Conservation (phyloP, 2,329 filamentous ascomycete species). For the Fusarium siculi region DNA sequence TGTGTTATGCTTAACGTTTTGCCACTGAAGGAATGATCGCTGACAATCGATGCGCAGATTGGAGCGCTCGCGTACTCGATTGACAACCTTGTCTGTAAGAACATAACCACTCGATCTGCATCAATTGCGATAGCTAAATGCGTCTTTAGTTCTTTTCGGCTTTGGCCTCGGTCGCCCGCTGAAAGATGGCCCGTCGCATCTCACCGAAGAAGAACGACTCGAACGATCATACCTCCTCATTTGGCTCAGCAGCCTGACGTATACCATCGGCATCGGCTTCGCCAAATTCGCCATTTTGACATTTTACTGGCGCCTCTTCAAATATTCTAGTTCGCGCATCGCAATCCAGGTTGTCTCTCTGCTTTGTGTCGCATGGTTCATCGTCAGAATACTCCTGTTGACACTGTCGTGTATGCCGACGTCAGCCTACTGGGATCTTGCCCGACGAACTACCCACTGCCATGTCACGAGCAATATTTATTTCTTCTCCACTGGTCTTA, state of each 20-base stretch:
- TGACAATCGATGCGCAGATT: background rate
- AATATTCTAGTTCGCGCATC: constrained; percentile 39
- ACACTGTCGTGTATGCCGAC: constrained; percentile 49
- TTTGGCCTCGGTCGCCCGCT: constrained; percentile 25
- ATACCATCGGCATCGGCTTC: constrained; percentile 39
- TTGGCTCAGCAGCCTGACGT: constrained; percentile 41
- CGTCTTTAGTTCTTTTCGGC: background rate
- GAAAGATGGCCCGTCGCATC: constrained; percentile 10
- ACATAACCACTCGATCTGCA: accelerated
- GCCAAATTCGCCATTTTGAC: constrained; percentile 44
- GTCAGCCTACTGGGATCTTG: constrained; percentile 47
- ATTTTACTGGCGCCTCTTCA: constrained; percentile 47
- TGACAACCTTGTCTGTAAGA: constrained; percentile 20
- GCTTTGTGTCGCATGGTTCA: constrained; percentile 38
- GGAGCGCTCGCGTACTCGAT: constrained; percentile 19
- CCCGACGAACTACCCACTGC: constrained; percentile 40
- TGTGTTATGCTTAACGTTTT: background rate
- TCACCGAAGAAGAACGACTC: constrained; percentile 10
- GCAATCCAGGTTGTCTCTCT: constrained; percentile 41
- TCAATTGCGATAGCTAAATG: background rate
- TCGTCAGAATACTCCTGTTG: constrained; percentile 44
- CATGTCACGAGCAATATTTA: constrained; percentile 45
- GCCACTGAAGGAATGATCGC: background rate
- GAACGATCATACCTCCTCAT: constrained; percentile 33
- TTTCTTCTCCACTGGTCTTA: constrained; percentile 46